A percentile compares a stretch with the other conserved stretches of the same genome.
Evolutionary conservation across 1,284 basidiomycete genomes (phyloP).

Genomic region (Agaricales sp.): DNA sequence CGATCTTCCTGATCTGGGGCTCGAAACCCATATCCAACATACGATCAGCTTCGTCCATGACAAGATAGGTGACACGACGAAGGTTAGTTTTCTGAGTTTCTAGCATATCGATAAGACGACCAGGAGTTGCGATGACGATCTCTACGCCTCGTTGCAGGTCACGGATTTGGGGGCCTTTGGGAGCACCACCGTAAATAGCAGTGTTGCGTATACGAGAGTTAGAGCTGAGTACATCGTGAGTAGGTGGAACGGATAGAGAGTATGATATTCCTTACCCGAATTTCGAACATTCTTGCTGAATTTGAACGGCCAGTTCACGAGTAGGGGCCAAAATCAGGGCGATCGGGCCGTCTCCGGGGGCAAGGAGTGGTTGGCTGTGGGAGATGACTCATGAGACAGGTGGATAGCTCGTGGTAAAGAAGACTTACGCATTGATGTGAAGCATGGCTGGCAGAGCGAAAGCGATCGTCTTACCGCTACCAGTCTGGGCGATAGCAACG

Average conservation of each 20-base stretch:
- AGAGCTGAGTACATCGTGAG: slow-evolving; percentile 33
- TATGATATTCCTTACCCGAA: slow-evolving; percentile 56
- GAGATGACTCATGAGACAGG: slow-evolving; percentile 8
- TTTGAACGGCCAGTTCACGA: slow-evolving; percentile 97
- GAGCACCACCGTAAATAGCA: slow-evolving; percentile 97
- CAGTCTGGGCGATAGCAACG: slow-evolving; percentile 95
- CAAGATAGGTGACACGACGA: slow-evolving; percentile 91
- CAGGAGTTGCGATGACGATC: slow-evolving; percentile 90
- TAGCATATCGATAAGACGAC: slow-evolving; percentile 89
- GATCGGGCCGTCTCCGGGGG: slow-evolving; percentile 94
- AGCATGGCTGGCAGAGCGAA: slow-evolving; percentile 99
- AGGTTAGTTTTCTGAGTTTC: slow-evolving; percentile 96
- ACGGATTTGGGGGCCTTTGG: slow-evolving; percentile 96
- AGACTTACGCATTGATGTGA: slow-evolving; percentile 91
- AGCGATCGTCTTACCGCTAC: slow-evolving; percentile 95
- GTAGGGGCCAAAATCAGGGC: slow-evolving; percentile 96
- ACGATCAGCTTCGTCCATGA: slow-evolving; percentile 98
- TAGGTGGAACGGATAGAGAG: slow-evolving; percentile 6
- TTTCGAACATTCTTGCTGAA: slow-evolving; percentile 97
- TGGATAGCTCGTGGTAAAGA: slow-evolving; percentile 5
- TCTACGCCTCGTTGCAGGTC: slow-evolving; percentile 96
- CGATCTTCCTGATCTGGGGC: slow-evolving; percentile 98
- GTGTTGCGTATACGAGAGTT: slow-evolving; percentile 97
- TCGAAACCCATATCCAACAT: slow-evolving; percentile 99
- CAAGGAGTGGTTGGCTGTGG: slow-evolving; percentile 78